Conservation (phyloP, 768 basidiomycete genomes). For the Amanita subjunquillea region DNA sequence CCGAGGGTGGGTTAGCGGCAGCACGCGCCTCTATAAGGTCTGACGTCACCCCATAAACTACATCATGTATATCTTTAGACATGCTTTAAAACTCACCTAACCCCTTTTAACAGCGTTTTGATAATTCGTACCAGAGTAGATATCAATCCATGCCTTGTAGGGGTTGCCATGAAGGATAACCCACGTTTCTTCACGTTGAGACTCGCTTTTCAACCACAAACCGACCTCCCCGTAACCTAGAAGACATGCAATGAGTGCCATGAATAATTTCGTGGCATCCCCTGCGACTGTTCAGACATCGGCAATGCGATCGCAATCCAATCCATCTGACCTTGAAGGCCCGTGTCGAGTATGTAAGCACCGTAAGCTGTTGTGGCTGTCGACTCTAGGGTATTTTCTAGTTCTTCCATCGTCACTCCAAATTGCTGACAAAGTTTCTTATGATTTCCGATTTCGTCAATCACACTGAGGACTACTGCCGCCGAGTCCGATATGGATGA, state of each 20-base stretch:
- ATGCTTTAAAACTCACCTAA: slow-evolving; percentile 41
- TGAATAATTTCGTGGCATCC: slow-evolving; percentile 59
- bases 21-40: slow-evolving; percentile 68
- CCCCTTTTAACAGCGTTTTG: slow-evolving; percentile 65
- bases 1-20: slow-evolving; percentile 52
- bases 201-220: slow-evolving; percentile 63
- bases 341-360: slow-evolving; percentile 73
- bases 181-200: slow-evolving; percentile 35
- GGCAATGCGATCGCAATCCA: neutral
- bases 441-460: slow-evolving; percentile 67
- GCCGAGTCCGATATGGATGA: slow-evolving; percentile 52
- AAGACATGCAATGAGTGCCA: slow-evolving; percentile 79
- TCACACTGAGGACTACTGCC: slow-evolving; percentile 50
- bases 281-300: slow-evolving; percentile 26
- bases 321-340: slow-evolving; percentile 44
- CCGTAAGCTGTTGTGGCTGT: slow-evolving; percentile 78
- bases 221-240: slow-evolving; percentile 92
- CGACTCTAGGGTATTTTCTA: slow-evolving; percentile 55
- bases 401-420: slow-evolving; percentile 50
- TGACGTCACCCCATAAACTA: slow-evolving; percentile 16
- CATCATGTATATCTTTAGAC: neutral
- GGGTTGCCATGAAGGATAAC: slow-evolving; percentile 58
- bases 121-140: slow-evolving; percentile 65
- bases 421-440: slow-evolving; percentile 60
- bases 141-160: slow-evolving; percentile 69